Evolutionary conservation across 371 early-diverging fungal species (phyloP).

Genomic region (Mortierella sp.): DNA sequence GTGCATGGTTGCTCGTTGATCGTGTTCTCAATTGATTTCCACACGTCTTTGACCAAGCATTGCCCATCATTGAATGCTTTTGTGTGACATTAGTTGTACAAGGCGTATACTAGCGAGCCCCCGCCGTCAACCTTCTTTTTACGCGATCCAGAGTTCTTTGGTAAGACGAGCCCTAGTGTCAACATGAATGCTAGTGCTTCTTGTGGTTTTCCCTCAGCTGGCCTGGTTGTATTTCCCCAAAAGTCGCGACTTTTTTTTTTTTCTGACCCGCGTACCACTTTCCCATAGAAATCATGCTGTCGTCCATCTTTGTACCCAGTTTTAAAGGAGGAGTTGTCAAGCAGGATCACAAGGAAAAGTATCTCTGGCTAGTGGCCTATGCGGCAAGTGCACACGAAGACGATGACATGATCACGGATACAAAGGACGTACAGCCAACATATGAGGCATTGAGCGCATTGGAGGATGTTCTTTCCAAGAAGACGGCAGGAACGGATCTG

Average conservation of each 20-base stretch:
- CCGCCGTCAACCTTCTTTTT: constrained; percentile 64
- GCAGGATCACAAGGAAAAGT: constrained; percentile 66
- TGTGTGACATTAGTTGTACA: constrained; percentile 52
- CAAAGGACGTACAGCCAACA: constrained; percentile 42
- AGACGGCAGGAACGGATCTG: constrained; percentile 51
- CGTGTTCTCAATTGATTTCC: not conserved
- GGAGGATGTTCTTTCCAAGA: constrained; percentile 49
- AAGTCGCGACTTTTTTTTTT: not conserved
- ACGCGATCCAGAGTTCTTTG: constrained; percentile 68
- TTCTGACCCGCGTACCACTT: not conserved
- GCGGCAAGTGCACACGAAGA: constrained; percentile 63
- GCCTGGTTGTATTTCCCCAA: not conserved
- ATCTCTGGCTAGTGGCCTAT: constrained; percentile 70
- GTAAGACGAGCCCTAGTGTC: constrained; percentile 31
- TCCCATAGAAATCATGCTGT: constrained; percentile 57
- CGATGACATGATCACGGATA: constrained; percentile 32
- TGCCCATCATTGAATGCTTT: constrained; percentile 6
- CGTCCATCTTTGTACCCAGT: constrained; percentile 60
- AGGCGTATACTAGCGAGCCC: constrained; percentile 55
- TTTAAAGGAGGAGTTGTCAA: constrained; percentile 56
- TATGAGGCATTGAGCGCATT: constrained; percentile 38
- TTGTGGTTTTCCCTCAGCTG: not conserved
- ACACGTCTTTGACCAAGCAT: not conserved
- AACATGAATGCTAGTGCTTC: not conserved
- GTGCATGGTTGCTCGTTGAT: not conserved